Conservation (phyloP, 1,284 basidiomycete genomes). For the Vanrija pseudolonga region DNA sequence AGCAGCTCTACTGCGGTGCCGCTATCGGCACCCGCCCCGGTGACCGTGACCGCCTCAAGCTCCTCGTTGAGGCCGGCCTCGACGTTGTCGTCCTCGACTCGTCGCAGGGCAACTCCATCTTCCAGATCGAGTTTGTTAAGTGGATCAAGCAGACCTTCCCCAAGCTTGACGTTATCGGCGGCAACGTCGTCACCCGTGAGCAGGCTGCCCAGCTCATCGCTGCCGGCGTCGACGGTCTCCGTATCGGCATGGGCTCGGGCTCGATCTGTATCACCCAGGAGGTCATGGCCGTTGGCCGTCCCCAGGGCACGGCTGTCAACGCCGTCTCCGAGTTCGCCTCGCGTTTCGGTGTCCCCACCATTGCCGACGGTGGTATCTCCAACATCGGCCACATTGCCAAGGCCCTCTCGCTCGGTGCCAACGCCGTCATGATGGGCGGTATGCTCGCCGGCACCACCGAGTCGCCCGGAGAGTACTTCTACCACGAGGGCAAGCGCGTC, state of each 20-base stretch:
- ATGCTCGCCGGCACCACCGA: slow-evolving; percentile 94
- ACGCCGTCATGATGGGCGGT: slow-evolving; percentile 98
- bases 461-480: slow-evolving; percentile 98
- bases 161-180: slow-evolving; percentile 85
- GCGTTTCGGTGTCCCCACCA: slow-evolving; percentile 88
- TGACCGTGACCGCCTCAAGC: slow-evolving; percentile 77
- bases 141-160: slow-evolving; percentile 90
- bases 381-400: slow-evolving; percentile 99
- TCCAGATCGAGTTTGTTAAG: slow-evolving; percentile 89
- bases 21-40: slow-evolving; percentile 89
- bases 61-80: slow-evolving; percentile 89
- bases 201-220: slow-evolving; percentile 92
- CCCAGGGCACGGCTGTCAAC: slow-evolving; percentile 94
- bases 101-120: slow-evolving; percentile 92
- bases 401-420: slow-evolving; percentile 87
- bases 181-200: slow-evolving; percentile 96
- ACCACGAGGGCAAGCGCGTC: slow-evolving; percentile 96
- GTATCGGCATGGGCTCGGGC: slow-evolving; percentile 96
- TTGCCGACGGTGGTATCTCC: slow-evolving; percentile 94
- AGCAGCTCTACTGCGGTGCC: slow-evolving; percentile 97
- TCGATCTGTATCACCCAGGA: slow-evolving; percentile 99
- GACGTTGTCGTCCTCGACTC: slow-evolving; percentile 96
- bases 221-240: slow-evolving; percentile 89
- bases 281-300: slow-evolving; percentile 98
- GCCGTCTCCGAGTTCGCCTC: slow-evolving; percentile 89